These are phyloP conservation scores for Zygotorulaspora chibaensis DNA, from an alignment of 805 yeast genomes.

Conservation along the genomic window DNA sequence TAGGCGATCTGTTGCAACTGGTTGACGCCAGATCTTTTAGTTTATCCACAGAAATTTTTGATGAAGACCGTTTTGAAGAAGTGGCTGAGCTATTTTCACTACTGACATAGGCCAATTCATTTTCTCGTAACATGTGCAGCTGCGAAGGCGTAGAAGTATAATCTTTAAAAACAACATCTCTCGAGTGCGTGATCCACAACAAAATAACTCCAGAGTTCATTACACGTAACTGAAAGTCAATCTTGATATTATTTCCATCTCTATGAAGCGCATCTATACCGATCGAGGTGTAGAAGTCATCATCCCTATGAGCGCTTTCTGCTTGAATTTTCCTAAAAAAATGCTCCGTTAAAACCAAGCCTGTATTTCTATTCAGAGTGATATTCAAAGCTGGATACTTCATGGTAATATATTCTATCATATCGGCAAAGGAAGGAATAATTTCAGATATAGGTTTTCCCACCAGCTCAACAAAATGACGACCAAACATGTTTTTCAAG, in stretches of 20 bases:
- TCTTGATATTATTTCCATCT: conserved; percentile 59
- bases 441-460: conserved; percentile 51
- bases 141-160: conserved; percentile 39
- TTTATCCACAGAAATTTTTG: conserved; percentile 21
- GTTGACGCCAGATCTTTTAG: conserved; percentile 14
- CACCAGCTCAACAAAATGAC: conserved; percentile 41
- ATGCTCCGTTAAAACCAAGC: conserved; percentile 87
- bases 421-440: conserved; percentile 56
- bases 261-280: conserved; percentile 68
- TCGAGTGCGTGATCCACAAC: conserved; percentile 83
- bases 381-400: conserved; percentile 41
- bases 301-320: conserved; percentile 39
- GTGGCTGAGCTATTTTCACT: conserved; percentile 27
- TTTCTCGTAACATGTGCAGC: conserved; percentile 38
- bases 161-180: conserved; percentile 39
- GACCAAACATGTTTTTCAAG: conserved; percentile 74
- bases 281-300: conserved; percentile 54
- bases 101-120: conserved; percentile 31
- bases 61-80: conserved; percentile 27
- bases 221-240: conserved; percentile 81
- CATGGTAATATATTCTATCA: conserved; percentile 30
- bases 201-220: conserved; percentile 54
- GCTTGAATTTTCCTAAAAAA: conserved; percentile 71
- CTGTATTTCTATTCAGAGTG: conserved; percentile 42
- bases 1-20: not conserved